Percentiles rank a stretch among this genome's conserved stretches.
Evolutionary conservation across 768 basidiomycete genomes (phyloP).

Genomic region (Auriscalpium vulgare): DNA sequence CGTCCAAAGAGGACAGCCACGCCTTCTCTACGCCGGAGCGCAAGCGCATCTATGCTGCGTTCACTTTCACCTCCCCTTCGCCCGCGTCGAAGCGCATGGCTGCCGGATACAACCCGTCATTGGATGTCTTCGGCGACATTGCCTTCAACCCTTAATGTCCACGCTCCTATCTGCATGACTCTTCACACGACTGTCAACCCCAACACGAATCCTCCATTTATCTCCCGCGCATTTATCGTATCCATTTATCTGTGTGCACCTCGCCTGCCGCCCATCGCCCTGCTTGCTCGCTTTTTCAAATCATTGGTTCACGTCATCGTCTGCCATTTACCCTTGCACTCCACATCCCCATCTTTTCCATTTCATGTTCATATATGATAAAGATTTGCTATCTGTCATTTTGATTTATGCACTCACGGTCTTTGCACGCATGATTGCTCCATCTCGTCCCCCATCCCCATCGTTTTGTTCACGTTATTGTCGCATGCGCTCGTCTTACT

Average conservation of each 20-base stretch:
- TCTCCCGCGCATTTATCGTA: not conserved
- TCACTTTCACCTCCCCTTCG: constrained; percentile 74
- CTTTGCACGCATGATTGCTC: too few species aligned
- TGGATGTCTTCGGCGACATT: constrained; percentile 17
- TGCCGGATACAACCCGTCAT: constrained; percentile 12
- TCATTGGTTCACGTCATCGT: too few species aligned
- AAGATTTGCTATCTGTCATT: too few species aligned
- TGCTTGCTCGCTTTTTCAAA: not conserved
- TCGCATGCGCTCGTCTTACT: too few species aligned
- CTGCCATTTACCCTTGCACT: too few species aligned
- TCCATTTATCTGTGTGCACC: not conserved
- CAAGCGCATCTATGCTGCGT: constrained; percentile 62
- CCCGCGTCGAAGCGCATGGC: constrained; percentile 48
- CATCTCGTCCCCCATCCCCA: too few species aligned
- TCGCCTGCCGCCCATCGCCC: not conserved
- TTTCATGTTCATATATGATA: too few species aligned
- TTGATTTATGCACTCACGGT: too few species aligned
- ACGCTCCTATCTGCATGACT: not conserved
- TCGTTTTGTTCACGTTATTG: too few species aligned
- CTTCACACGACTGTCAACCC: constrained; percentile 4
- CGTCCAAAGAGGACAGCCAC: not conserved
- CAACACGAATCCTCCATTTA: not conserved
- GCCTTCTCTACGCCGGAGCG: constrained; percentile 58
- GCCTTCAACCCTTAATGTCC: constrained; percentile 9
- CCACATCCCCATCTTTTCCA: too few species aligned